Evolutionary conservation across 2,329 filamentous ascomycete genomes (phyloP), one percentile per base, ranked within the genome.

Genomic region (Didymella exigua): DNA sequence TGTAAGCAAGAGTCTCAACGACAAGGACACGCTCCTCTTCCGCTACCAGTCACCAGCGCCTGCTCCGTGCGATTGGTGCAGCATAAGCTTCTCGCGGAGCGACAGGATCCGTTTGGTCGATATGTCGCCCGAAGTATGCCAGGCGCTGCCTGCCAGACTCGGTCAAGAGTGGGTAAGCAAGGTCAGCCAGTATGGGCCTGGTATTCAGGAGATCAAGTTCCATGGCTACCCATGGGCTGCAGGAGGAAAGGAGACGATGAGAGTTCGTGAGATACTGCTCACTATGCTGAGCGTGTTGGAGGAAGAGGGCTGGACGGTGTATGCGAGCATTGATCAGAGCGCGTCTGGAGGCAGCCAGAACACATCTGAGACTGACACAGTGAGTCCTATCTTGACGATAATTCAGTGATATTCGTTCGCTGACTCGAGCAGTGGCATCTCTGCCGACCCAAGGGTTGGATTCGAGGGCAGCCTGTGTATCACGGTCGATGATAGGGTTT

Each of bases 21-120:
- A 75, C 51, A 75, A 71, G 56, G 75, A 77, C 52, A 73, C 74
- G 0, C 54, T 78, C 13, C 48, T 78, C 16, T 77, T 78, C 51
- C 60, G 76, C 2, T 63, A 73, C 27, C 75, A 77, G 49, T 59
- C 62, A 14, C 66, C 67, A 1, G 57, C 70, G 0, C 76, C 75
- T 0, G 69, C 72, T 8, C 60, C 56, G 6, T 73, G 71, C 45
- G 73, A 76, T 13, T 78, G 75, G 74, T 71, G 73, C 13, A 59
- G 67, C 33, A 71, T 78, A 26, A 69, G 66, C 3, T 78, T 78
- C 57, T 59, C 54, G 16, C 59, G 54, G 18, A 34, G 24, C 10
- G 55, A 65, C 49, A 54, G 68, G 13, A 48, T 78, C 18, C 67
- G 70, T 7, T 62, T 78, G 5, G 69, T 77, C 24, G 75, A 75